A percentile compares a stretch with the other conserved stretches of the same genome.
These are phyloP conservation scores for Solanum infundibuliforme DNA, from an alignment of 257 asterid genomes.

Conservation along the genomic window DNA sequence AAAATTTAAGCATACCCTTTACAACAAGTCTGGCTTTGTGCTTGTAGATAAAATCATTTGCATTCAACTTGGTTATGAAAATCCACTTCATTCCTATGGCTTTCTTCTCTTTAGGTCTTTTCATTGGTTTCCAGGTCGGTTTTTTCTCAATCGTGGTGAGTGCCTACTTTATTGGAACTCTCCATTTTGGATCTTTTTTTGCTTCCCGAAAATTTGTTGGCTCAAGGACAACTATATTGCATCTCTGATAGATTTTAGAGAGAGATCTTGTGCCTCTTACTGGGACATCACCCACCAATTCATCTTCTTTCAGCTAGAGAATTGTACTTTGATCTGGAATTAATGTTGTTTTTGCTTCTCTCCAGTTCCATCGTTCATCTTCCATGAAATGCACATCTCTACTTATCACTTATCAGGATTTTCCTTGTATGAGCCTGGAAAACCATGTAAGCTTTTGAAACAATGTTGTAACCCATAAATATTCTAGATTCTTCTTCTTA, in stretches of 20 bases:
- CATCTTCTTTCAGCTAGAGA: neutral
- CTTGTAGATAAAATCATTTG: neutral
- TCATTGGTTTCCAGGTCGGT: neutral
- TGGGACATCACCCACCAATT: neutral
- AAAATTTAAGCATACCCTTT: neutral
- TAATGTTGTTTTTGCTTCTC: neutral
- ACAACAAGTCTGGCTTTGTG: neutral
- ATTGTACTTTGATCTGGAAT: neutral
- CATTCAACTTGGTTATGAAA: neutral
- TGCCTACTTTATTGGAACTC: neutral
- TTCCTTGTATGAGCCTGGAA: neutral
- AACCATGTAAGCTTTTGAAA: neutral
- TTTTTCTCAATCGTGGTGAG: neutral
- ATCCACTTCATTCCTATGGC: neutral
- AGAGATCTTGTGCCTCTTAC: neutral
- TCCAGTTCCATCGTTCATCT: neutral
- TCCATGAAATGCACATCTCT: neutral
- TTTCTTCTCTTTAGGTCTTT: neutral
- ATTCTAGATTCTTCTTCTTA: neutral
- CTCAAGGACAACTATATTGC: neutral
- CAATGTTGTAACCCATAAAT: neutral
- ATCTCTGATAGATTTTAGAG: neutral
- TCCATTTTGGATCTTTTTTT: neutral
- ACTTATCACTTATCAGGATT: no score
- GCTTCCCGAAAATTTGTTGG: neutral